Evolutionary conservation across 495 filamentous ascomycete species (phyloP).

Genomic region (Pseudomonodictys pantanalensis): DNA sequence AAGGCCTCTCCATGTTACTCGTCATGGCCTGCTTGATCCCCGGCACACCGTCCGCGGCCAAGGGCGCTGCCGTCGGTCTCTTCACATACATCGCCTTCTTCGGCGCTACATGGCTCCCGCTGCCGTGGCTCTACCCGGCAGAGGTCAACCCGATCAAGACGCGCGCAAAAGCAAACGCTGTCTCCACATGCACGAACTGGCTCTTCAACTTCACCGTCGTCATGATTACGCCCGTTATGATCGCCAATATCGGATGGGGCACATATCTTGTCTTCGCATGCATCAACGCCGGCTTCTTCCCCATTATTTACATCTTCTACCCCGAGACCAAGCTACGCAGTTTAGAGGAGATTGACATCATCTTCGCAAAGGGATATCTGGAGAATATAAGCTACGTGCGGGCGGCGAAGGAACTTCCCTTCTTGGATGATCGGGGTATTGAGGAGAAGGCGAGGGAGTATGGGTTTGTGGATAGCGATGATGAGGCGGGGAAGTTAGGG

Average conservation of each 20-base stretch:
- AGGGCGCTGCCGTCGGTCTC: slow-evolving; percentile 31
- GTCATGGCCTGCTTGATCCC: slow-evolving; percentile 30
- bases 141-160: slow-evolving; percentile 66
- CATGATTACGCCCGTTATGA: slow-evolving; percentile 41
- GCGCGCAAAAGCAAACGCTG: slow-evolving; percentile 62
- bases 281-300: slow-evolving; percentile 51
- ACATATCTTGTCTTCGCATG: slow-evolving; percentile 45
- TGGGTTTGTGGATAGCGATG: slow-evolving; percentile 39
- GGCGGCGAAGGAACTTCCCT: slow-evolving; percentile 67
- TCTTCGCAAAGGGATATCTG: slow-evolving; percentile 59
- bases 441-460: slow-evolving; percentile 20
- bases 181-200: slow-evolving; percentile 66
- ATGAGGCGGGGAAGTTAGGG: slow-evolving; percentile 30
- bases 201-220: slow-evolving; percentile 32
- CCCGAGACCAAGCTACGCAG: slow-evolving; percentile 52
- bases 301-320: slow-evolving; percentile 52
- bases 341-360: slow-evolving; percentile 42
- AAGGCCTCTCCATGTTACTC: slow-evolving; percentile 40
- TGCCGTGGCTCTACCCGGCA: slow-evolving; percentile 64
- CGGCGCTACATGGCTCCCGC: slow-evolving; percentile 58
- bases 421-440: slow-evolving; percentile 48
- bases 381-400: slow-evolving; percentile 75
- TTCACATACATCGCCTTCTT: slow-evolving; percentile 44
- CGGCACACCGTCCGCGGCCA: slow-evolving; percentile 9
- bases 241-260: slow-evolving; percentile 29